Evolutionary conservation across 805 yeast genomes (phyloP), one percentile per base, ranked within the genome.

Genomic region (Cyberlindnera euphorbiae): DNA sequence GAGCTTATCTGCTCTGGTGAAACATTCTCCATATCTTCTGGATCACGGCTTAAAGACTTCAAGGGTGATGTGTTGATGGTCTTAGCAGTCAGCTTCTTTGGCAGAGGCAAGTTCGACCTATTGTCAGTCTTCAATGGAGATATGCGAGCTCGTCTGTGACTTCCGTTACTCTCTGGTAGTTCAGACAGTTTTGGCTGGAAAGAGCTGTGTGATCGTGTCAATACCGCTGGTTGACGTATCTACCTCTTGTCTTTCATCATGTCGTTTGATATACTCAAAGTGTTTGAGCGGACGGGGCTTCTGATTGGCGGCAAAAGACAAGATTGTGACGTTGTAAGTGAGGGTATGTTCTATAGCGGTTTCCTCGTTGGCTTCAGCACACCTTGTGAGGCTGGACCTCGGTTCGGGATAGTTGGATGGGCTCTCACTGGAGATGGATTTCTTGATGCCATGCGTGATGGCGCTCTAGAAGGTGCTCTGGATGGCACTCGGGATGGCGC

Each of bases 21-120:
- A 6, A 19, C 28, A 16, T 33, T 39, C 30, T 39, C 43, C 17
- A 21, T 29, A 12, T 36, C 35, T 15, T 48, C 52, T 17, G 45
- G 34, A 9, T 41, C 46, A 7, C 41, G 38, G 1, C 38, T 15
- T 12, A 54, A 23, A 2, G 57, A 51, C 24, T 47, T 53, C 35
- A 54, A 49, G 1, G 59, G 59, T 2, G 57, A 54, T 1, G 59
- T 54, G 7, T 38, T 33, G 8, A 53, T 41, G 9, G 22, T 19
- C 23, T 38, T 50, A n/a, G 35, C 41, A 2, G 17, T 11, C 16
- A 37, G 35, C 27, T 16, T 21, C 27, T n/a, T 28, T 11, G 26
- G 43, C 18, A 30, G 28, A 8, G 39, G 38, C 11, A 33, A 17
- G 21, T 47, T 51, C 8, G 44, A 39, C 8, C 27, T 36, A 6